phyloP scores from a whole-genome alignment of 1,139 yeast genomes.

The Scheffersomyces stambukii region DNA sequence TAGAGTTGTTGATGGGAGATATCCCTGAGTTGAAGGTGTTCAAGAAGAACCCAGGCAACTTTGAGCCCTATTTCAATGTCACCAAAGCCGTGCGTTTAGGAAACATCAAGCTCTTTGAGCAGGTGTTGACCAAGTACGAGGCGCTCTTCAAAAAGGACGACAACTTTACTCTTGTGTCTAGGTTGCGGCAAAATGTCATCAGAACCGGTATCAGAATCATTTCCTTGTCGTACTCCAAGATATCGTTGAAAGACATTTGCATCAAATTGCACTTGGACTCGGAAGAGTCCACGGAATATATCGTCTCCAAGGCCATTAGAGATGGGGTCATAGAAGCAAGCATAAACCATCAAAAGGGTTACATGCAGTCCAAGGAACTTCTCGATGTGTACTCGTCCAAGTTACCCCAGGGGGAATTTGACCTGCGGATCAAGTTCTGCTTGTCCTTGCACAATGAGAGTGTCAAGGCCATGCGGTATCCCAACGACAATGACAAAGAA shows the following conservation, averaged over 20 bases:
- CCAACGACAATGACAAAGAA: conserved; percentile 43
- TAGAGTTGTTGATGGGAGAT: conserved; percentile 94
- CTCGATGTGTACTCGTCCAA: conserved; percentile 83
- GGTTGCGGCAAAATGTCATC: conserved; percentile 94
- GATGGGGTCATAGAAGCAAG: conserved; percentile 97
- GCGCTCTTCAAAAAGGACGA: conserved; percentile 67
- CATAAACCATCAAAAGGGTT: conserved; percentile 87
- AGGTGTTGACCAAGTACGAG: conserved; percentile 66
- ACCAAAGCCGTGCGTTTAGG: conserved; percentile 93
- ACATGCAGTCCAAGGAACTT: conserved; percentile 85
- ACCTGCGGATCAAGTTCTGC: conserved; percentile 91
- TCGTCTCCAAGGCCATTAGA: conserved; percentile 92
- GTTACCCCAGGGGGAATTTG: conserved; percentile 84
- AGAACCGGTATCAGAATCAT: conserved; percentile 96
- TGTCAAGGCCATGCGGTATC: conserved; percentile 94
- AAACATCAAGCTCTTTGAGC: conserved; percentile 76
- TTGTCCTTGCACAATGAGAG: conserved; percentile 87
- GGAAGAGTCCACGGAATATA: conserved; percentile 94
- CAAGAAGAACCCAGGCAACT: conserved; percentile 53
- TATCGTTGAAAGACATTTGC: conserved; percentile 86
- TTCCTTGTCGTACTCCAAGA: conserved; percentile 85
- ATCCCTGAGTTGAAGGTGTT: conserved; percentile 89
- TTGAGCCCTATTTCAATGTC: conserved; percentile 80
- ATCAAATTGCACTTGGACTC: conserved; percentile 87
- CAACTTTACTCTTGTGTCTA: conserved; percentile 76